Conservation (phyloP, 768 basidiomycete species). For the Phanerodontia chrysosporium region DNA sequence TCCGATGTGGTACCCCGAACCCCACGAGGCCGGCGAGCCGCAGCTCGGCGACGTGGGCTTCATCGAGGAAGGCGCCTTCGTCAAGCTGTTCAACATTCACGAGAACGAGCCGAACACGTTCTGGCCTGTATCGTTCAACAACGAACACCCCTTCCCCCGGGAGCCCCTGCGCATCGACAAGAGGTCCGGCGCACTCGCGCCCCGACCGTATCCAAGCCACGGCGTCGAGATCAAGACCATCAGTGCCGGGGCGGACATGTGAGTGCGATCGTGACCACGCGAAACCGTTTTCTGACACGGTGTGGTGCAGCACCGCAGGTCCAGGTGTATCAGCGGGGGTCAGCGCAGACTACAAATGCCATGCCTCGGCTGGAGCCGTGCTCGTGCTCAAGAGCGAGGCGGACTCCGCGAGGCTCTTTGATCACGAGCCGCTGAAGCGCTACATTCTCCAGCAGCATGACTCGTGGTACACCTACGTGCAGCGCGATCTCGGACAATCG, state of each 20-base stretch:
- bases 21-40: not conserved
- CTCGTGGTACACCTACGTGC: not conserved
- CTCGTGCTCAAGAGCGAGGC: not conserved
- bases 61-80: not conserved
- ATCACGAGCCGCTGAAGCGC: not conserved
- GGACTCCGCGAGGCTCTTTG: not conserved
- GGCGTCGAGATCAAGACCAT: not conserved
- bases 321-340: not conserved
- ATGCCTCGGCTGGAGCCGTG: not conserved
- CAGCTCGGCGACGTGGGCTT: conserved; percentile 1
- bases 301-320: not conserved
- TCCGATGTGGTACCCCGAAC: not conserved
- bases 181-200: not conserved
- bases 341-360: not conserved
- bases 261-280: not conserved
- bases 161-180: not conserved
- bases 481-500: too few relatives aligned
- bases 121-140: not conserved
- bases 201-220: too few relatives aligned
- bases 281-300: too few relatives aligned
- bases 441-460: not conserved
- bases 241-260: not conserved
- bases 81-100: not conserved
- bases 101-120: not conserved
- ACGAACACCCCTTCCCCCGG: too few relatives aligned